These are phyloP conservation scores for Populus hybrid DNA, from an alignment of 441 rosid genomes.

Conservation along the genomic window DNA sequence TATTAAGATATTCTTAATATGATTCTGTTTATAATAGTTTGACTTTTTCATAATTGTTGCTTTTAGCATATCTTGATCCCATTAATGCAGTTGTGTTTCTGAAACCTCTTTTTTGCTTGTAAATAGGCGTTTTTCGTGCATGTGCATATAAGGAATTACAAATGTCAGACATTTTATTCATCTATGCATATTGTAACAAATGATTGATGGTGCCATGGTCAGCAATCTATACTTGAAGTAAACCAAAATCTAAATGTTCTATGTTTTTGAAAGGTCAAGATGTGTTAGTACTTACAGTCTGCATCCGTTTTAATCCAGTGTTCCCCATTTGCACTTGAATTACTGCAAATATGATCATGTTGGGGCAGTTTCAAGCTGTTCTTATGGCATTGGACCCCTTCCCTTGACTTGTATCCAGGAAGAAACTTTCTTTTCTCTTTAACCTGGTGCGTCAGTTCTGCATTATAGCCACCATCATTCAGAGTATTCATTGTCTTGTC, in stretches of 20 bases:
- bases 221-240: neutral
- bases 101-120: neutral
- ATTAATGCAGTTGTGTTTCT: constrained; percentile 1
- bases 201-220: neutral
- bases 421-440: constrained; percentile 30
- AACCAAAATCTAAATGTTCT: neutral
- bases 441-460: constrained; percentile 29
- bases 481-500: constrained; percentile 25
- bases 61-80: neutral
- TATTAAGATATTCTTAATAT: neutral
- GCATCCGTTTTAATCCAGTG: constrained; percentile 94
- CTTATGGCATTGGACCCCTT: constrained; percentile 28
- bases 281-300: constrained; percentile 66
- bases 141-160: neutral
- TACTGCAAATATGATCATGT: constrained; percentile 29
- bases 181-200: neutral
- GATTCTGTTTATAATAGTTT: neutral
- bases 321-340: constrained; percentile 47
- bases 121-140: neutral
- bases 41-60: neutral
- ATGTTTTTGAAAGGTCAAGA: constrained; percentile 12
- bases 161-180: neutral
- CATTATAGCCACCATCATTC: constrained; percentile 20
- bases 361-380: constrained; percentile 36
- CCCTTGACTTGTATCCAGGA: constrained; percentile 29